These are phyloP conservation scores for Kwoniella dejecticola DNA, from an alignment of 768 basidiomycete genomes.

Conservation along the genomic window DNA sequence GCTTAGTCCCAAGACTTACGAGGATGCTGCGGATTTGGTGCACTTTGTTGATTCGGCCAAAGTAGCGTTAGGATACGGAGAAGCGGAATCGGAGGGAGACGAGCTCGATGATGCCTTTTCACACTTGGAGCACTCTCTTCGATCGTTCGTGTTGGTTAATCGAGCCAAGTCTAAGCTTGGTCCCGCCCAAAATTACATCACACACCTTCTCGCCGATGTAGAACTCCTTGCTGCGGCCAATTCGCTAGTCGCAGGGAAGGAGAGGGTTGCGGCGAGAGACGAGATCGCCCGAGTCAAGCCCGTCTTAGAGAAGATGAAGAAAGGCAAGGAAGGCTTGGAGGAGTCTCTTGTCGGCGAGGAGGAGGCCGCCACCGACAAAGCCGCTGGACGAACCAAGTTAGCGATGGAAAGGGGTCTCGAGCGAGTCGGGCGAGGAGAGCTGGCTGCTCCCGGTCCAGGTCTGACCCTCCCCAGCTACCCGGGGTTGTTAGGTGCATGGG, in stretches of 20 bases:
- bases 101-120: slow-evolving; percentile 65
- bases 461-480: slow-evolving; percentile 72
- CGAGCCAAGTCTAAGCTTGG: slow-evolving; percentile 94
- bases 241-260: slow-evolving; percentile 76
- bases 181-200: slow-evolving; percentile 87
- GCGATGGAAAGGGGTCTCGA: slow-evolving; percentile 71
- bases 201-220: slow-evolving; percentile 84
- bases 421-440: slow-evolving; percentile 72
- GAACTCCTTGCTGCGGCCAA: slow-evolving; percentile 85
- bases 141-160: slow-evolving; percentile 94
- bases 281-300: slow-evolving; percentile 74
- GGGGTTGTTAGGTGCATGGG: slow-evolving; percentile 78
- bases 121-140: slow-evolving; percentile 82
- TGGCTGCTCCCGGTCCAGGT: slow-evolving; percentile 56
- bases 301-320: slow-evolving; percentile 83
- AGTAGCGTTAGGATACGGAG: slow-evolving; percentile 54
- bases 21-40: slow-evolving; percentile 87
- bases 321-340: slow-evolving; percentile 71
- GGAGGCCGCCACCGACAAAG: slow-evolving; percentile 67
- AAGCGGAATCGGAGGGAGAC: slow-evolving; percentile 63
- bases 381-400: slow-evolving; percentile 63
- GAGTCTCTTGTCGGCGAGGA: slow-evolving; percentile 76
- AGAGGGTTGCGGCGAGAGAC: slow-evolving; percentile 69
- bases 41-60: slow-evolving; percentile 94
- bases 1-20: slow-evolving; percentile 87